Evolutionary conservation across 2,329 filamentous ascomycete species (phyloP).

Genomic region (Apiospora marii): DNA sequence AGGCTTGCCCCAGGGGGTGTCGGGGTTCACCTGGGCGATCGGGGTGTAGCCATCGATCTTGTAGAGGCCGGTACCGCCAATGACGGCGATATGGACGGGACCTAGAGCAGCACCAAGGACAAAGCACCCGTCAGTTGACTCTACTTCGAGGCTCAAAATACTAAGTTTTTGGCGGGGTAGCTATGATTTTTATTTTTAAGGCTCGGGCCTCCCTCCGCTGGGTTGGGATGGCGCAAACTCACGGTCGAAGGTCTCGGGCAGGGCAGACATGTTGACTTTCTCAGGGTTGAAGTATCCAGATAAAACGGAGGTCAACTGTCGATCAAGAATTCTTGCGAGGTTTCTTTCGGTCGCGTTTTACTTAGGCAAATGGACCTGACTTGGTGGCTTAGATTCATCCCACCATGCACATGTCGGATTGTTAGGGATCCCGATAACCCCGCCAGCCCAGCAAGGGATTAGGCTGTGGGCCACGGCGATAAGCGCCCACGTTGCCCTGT

Average conservation of each 20-base stretch:
- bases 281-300: neutral
- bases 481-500: constrained; percentile 5
- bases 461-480: constrained; percentile 2
- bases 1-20: constrained; percentile 89
- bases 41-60: constrained; percentile 87
- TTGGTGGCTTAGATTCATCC: neutral
- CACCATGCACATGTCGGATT: constrained; percentile 1
- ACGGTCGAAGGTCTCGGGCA: constrained; percentile 68
- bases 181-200: constrained; percentile 23
- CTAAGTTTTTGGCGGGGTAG: constrained; percentile 23
- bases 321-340: neutral
- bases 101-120: constrained; percentile 48
- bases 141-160: constrained; percentile 27
- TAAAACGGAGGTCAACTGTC: neutral
- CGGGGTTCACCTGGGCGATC: constrained; percentile 77
- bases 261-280: constrained; percentile 56
- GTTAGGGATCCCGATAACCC: neutral
- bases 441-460: constrained; percentile 17
- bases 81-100: constrained; percentile 84
- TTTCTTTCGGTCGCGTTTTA: neutral
- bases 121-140: constrained; percentile 12
- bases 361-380: neutral
- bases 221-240: constrained; percentile 37
- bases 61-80: constrained; percentile 91
- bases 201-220: constrained; percentile 23